Base-by-base conservation (phyloP, 139 green algal species). In the Tetradesmus obliquus region DNA sequence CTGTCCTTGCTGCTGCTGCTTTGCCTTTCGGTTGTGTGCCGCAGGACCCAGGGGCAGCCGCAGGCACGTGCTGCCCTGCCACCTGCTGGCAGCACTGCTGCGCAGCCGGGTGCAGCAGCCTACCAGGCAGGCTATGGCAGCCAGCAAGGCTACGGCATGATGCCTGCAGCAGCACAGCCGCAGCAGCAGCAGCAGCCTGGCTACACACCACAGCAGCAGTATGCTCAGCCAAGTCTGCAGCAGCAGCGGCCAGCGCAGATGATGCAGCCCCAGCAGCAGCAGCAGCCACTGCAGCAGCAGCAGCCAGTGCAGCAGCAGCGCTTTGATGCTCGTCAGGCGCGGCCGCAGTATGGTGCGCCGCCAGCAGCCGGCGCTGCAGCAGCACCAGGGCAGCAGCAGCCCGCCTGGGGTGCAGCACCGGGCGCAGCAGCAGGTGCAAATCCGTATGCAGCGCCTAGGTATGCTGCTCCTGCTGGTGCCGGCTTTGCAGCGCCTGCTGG, bases 41-140 rank as follows among this genome's bases (percentile, higher is more conserved):
- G 17, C 82, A 89, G 82, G 57, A 22, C 74, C 13, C 89, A 92
- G 58, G 19, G 15, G 4, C 89, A 92, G 89, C 89, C 82, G 69
- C 91, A 79, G 55, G 60, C 32, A 9, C 19, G 20, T 9, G 54
- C 22, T 20, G 53, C 76, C 1, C 69, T 79, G 2, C 89, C 62
- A 62, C 54, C 79, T 45, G 79, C 74, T 17, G 74, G 74, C 74
- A 82, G 74, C 7, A 54, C n/a, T 82, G 74, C 74, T 82, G 74
- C 74, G 15, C 66, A 76, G 66, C 66, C 66, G 10, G 60, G 10
- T 71, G 60, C 60, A 20, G 66, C 66, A 24, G 66, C 0, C 13
- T 76, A 76, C n/a, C 66, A n/a, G n/a, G 74, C n/a, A 54, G 74
- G 74, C 74, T 82, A 82, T n/a, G 74, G 74, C n/a, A 22, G 74